Conservation (phyloP, 768 basidiomycete species). For the Agaricus sinodeliciosus region DNA sequence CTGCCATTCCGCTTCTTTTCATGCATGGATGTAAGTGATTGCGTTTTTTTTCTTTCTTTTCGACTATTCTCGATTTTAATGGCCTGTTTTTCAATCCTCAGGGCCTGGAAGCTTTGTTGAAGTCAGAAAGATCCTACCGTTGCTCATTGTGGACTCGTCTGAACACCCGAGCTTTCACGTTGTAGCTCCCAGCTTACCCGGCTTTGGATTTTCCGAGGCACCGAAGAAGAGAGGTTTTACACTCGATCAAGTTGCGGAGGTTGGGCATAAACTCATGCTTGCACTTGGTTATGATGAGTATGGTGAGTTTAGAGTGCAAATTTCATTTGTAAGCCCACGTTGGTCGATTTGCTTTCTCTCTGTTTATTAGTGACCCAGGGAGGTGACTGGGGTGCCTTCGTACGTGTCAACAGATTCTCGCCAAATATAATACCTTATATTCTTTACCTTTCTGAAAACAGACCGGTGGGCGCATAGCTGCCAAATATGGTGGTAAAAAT, state of each 20-base stretch:
- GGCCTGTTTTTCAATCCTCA: slow-evolving; percentile 14
- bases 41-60: not conserved
- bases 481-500: slow-evolving; percentile 27
- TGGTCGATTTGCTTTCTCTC: too few species aligned
- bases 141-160: slow-evolving; percentile 35
- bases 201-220: slow-evolving; percentile 55
- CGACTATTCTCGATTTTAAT: not conserved
- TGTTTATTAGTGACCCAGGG: slow-evolving; percentile 21
- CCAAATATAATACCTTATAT: too few species aligned
- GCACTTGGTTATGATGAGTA: slow-evolving; percentile 41
- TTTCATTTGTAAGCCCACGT: too few species aligned
- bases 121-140: slow-evolving; percentile 48
- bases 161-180: slow-evolving; percentile 56
- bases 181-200: slow-evolving; percentile 52
- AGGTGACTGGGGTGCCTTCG: slow-evolving; percentile 19
- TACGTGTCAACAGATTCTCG: not conserved
- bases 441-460: not conserved
- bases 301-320: slow-evolving; percentile 19
- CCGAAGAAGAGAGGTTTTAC: slow-evolving; percentile 45
- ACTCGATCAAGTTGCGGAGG: slow-evolving; percentile 43
- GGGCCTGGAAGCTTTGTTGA: slow-evolving; percentile 60
- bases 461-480: slow-evolving; percentile 23
- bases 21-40: slow-evolving; percentile 42
- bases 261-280: slow-evolving; percentile 43
- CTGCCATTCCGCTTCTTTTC: slow-evolving; percentile 36